phyloP scores from a whole-genome alignment of 192 early-diverging fungal species.

The Coemansia sp. region DNA sequence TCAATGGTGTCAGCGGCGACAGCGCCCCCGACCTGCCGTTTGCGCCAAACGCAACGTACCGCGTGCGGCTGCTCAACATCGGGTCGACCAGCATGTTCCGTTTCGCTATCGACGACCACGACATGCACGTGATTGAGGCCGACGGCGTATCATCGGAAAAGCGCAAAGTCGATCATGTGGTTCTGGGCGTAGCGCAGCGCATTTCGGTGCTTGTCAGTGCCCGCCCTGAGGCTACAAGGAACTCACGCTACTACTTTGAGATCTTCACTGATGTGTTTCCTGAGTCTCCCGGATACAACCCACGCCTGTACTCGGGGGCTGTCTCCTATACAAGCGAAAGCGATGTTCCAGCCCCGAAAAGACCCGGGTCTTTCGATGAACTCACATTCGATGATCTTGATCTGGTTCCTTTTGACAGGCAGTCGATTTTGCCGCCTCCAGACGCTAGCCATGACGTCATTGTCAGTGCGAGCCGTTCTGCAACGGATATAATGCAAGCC shows the following conservation, averaged over 20 bases:
- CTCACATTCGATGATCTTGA: conserved; percentile 56
- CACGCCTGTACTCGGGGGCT: conserved; percentile 55
- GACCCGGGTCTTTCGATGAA: background rate
- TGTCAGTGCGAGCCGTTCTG: conserved; percentile 51
- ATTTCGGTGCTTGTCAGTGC: conserved; percentile 79
- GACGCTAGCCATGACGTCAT: conserved; percentile 38
- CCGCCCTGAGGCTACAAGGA: conserved; percentile 50
- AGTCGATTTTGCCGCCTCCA: conserved; percentile 29
- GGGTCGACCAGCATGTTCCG: conserved; percentile 66
- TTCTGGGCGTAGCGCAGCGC: conserved; percentile 74
- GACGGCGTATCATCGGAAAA: conserved; percentile 67
- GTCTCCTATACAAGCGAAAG: conserved; percentile 52
- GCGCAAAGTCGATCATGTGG: conserved; percentile 55
- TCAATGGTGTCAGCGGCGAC: conserved; percentile 58
- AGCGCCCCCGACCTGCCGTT: conserved; percentile 57
- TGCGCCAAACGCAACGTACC: conserved; percentile 74
- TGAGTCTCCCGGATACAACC: conserved; percentile 51
- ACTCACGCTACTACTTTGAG: conserved; percentile 69
- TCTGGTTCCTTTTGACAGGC: conserved; percentile 51
- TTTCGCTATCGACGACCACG: conserved; percentile 76
- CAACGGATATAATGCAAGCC: conserved; percentile 64
- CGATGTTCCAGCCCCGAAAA: background rate
- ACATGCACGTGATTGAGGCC: conserved; percentile 74
- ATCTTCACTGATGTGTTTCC: conserved; percentile 73
- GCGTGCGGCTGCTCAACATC: conserved; percentile 77